Conservation (phyloP, 2,329 filamentous ascomycete genomes). For the Incumbomyces lentus region DNA sequence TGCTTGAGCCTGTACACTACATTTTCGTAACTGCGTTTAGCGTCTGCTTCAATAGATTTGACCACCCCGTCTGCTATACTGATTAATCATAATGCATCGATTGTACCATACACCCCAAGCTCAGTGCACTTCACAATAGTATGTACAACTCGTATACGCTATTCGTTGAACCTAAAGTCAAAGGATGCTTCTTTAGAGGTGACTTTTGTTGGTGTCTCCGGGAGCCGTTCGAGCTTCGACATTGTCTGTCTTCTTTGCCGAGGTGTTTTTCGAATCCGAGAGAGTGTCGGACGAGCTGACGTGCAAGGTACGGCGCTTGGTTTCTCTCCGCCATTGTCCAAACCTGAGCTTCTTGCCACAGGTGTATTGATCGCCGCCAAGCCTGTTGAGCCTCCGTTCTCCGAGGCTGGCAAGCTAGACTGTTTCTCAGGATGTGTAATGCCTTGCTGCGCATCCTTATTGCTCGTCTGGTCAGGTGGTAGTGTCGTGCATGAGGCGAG, state of each 20-base stretch:
- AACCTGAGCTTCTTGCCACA: too few species aligned
- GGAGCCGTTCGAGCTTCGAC: not conserved
- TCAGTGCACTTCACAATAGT: too few species aligned
- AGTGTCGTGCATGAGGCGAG: not conserved
- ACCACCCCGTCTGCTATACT: too few species aligned
- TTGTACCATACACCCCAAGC: too few species aligned
- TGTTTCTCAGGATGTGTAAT: too few species aligned
- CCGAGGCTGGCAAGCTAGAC: too few species aligned
- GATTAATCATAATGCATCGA: too few species aligned
- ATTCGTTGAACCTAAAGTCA: not conserved
- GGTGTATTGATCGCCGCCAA: too few species aligned
- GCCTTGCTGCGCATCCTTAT: not conserved
- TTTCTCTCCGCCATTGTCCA: too few species aligned
- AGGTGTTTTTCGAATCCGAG: not conserved
- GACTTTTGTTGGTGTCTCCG: not conserved
- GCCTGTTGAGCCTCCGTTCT: too few species aligned
- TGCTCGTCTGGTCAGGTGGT: not conserved
- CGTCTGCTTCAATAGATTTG: too few species aligned
- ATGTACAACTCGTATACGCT: not conserved
- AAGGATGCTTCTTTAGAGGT: not conserved
- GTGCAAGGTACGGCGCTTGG: not conserved
- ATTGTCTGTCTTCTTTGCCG: not conserved
- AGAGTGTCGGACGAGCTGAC: not conserved
- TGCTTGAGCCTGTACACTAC: not conserved
- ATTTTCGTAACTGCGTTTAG: too few species aligned